Conservation (phyloP, 192 early-diverging fungal species). For the Glomus cerebriforme region DNA sequence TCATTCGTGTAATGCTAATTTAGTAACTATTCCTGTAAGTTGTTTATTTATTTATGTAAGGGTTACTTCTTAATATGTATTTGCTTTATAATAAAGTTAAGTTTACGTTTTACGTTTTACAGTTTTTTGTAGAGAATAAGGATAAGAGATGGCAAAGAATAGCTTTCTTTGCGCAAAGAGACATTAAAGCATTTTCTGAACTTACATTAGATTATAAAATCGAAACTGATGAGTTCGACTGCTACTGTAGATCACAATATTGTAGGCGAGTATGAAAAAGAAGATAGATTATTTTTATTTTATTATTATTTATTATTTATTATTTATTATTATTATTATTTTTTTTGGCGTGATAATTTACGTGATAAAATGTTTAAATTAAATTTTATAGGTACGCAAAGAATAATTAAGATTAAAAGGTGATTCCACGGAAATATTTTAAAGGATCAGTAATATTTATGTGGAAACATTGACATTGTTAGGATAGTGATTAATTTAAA, state of each 20-base stretch:
- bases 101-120: too few relatives aligned
- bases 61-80: neutral
- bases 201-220: slow-evolving; percentile 21
- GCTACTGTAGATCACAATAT: slow-evolving; percentile 10
- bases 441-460: too few relatives aligned
- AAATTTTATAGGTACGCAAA: neutral
- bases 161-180: slow-evolving; percentile 19
- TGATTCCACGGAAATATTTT: neutral
- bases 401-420: neutral
- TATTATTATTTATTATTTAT: too few relatives aligned
- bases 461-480: too few relatives aligned
- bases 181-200: neutral
- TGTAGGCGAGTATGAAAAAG: neutral
- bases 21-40: slow-evolving; percentile 16
- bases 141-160: slow-evolving; percentile 4
- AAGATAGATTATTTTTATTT: neutral
- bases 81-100: neutral
- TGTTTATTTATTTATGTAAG: neutral
- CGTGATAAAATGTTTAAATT: neutral
- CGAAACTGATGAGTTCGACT: neutral
- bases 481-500: too few relatives aligned
- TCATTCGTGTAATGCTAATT: slow-evolving; percentile 26
- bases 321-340: neutral
- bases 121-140: slow-evolving; percentile 13
- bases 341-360: neutral